phyloP scores from a whole-genome alignment of 768 basidiomycete genomes.

The Rhodotorula toruloides region DNA sequence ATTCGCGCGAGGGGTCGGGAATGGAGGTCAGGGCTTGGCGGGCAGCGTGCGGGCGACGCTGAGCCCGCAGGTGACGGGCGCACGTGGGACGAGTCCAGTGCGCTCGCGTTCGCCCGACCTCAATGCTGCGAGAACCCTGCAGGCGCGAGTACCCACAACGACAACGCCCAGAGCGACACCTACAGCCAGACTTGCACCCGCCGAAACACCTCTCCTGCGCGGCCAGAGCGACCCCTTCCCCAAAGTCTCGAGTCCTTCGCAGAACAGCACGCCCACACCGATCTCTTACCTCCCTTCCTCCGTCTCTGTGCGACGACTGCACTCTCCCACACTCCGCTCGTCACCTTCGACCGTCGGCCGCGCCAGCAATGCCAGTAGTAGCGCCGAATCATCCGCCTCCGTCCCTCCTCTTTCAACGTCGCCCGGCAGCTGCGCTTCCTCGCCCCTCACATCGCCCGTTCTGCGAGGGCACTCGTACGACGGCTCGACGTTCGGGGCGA shows the following conservation, averaged over 20 bases:
- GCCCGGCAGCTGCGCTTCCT: constrained; percentile 10
- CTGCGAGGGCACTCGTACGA: not conserved
- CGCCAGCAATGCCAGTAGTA: not conserved
- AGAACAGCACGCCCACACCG: not conserved
- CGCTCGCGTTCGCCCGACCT: constrained; percentile 1
- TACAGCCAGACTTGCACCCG: not conserved
- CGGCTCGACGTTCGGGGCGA: not conserved
- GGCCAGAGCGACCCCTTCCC: constrained; percentile 30
- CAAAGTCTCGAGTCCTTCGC: not conserved
- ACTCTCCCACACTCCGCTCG: constrained; percentile 1
- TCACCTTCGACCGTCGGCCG: not conserved
- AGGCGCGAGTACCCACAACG: not conserved
- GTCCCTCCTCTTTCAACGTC: constrained; percentile 15
- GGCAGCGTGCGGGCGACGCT: not conserved
- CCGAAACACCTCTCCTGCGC: not conserved
- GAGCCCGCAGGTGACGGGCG: not conserved
- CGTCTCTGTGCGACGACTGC: constrained; percentile 14
- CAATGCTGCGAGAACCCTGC: not conserved
- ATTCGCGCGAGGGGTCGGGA: not conserved
- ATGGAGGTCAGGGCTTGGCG: not conserved
- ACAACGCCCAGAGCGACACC: not conserved
- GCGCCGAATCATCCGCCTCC: not conserved
- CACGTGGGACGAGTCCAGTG: constrained; percentile 1
- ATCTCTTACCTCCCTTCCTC: constrained; percentile 19
- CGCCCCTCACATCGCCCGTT: constrained; percentile 14